Percentiles rank a stretch among this genome's conserved stretches.
Conservation (phyloP, 176 grass and related monocot species). For the Bothriochloa decipiens region DNA sequence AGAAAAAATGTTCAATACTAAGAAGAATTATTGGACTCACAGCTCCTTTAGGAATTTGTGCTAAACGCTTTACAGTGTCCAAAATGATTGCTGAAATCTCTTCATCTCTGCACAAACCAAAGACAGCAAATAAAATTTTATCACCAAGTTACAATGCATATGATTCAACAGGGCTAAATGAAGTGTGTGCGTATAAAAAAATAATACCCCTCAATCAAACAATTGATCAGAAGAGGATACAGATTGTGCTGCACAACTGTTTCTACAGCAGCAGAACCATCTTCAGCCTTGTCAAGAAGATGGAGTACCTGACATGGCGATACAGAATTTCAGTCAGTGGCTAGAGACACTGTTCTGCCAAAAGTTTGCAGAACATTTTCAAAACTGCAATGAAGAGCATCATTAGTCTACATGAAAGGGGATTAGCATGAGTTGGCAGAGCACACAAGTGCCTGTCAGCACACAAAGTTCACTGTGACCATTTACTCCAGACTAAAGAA, state of each 20-base stretch:
- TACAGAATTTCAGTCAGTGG: conserved; percentile 23
- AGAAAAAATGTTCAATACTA: not conserved
- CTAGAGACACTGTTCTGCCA: conserved; percentile 1
- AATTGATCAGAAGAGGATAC: conserved; percentile 79
- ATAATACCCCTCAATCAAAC: conserved; percentile 85
- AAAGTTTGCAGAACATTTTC: conserved; percentile 16
- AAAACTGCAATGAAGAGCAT: not conserved
- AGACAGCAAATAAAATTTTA: conserved; percentile 21
- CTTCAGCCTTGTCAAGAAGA: conserved; percentile 72
- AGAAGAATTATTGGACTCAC: conserved; percentile 52
- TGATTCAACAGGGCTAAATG: conserved; percentile 5
- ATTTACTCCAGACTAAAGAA: not conserved
- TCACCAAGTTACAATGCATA: not conserved
- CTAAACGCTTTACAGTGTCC: conserved; percentile 64
- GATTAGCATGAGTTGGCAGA: conserved; percentile 2
- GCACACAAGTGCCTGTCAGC: not conserved
- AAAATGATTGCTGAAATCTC: conserved; percentile 59
- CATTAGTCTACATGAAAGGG: conserved; percentile 11
- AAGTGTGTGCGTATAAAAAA: conserved; percentile 3
- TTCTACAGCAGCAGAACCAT: conserved; percentile 52
- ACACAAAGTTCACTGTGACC: conserved; percentile 22
- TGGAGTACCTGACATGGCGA: conserved; percentile 59
- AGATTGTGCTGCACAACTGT: conserved; percentile 73
- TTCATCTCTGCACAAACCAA: conserved; percentile 69
- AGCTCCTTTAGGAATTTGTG: conserved; percentile 68